Conservation (phyloP, 768 basidiomycete genomes). For the Pleurotus tuoliensis region DNA sequence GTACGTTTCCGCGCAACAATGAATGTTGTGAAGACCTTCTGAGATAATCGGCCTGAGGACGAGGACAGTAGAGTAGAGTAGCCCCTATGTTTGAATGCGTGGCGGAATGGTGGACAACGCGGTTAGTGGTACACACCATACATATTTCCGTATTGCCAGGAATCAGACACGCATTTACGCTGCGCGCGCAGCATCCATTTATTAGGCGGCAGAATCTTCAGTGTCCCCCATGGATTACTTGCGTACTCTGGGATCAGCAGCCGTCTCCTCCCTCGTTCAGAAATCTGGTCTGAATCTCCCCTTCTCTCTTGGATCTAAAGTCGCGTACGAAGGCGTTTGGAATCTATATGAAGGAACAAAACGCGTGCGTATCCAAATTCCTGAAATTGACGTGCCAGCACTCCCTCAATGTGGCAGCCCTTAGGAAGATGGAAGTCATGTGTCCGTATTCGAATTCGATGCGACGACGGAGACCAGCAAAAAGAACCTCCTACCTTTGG, state of each 20-base stretch:
- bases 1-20: no score
- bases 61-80: no score
- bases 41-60: no score
- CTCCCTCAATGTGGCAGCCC: conserved; percentile 12
- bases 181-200: no score
- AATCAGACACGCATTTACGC: no score
- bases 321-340: conserved; percentile 76
- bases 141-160: no score
- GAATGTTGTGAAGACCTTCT: no score
- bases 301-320: conserved; percentile 76
- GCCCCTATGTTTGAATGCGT: no score
- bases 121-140: no score
- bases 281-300: conserved; percentile 91
- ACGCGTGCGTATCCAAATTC: conserved; percentile 47
- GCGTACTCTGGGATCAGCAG: conserved; percentile 76
- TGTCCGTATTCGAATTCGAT: conserved; percentile 94
- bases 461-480: conserved; percentile 49
- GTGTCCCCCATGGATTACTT: conserved; percentile 69
- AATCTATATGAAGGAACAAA: conserved; percentile 85
- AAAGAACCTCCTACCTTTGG: conserved; percentile 65
- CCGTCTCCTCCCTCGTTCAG: conserved; percentile 86
- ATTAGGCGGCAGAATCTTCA: no score
- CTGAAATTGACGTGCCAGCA: not conserved
- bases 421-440: conserved; percentile 82
- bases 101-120: no score